Conservation (phyloP, 2,329 filamentous ascomycete genomes). For the Fusarium odoratissimum region DNA sequence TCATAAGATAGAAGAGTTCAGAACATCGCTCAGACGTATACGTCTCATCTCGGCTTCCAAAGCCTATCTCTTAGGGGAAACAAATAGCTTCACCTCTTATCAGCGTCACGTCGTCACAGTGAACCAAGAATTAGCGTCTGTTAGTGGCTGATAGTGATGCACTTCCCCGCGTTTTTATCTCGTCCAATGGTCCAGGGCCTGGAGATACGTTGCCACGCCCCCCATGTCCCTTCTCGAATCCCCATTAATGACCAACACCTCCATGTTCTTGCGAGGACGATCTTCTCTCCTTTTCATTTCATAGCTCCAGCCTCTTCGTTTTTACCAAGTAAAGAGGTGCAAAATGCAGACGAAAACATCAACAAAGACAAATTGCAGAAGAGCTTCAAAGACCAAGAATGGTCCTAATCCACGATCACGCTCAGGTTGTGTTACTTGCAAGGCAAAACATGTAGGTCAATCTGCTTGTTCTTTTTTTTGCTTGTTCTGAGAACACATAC, state of each 20-base stretch:
- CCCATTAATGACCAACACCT: not conserved
- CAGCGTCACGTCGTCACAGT: conserved; percentile 12
- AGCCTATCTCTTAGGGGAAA: conserved; percentile 13
- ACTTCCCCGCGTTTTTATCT: conserved; percentile 42
- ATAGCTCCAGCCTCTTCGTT: not conserved
- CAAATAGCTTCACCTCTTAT: conserved; percentile 19
- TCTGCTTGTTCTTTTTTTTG: too few relatives aligned
- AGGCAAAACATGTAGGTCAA: conserved; percentile 43
- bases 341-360: conserved; percentile 26
- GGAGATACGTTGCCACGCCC: conserved; percentile 27
- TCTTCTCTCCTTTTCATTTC: conserved; percentile 10
- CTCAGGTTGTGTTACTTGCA: conserved; percentile 49
- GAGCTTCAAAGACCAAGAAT: conserved; percentile 24
- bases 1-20: accelerated
- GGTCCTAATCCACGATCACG: conserved; percentile 43
- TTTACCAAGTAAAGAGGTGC: not conserved
- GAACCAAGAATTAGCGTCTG: not conserved
- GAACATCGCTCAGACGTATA: not conserved
- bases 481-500: not conserved
- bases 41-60: not conserved
- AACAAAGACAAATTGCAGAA: conserved; percentile 21
- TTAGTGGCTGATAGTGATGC: conserved; percentile 39
- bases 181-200: conserved; percentile 7
- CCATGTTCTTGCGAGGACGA: conserved; percentile 1
- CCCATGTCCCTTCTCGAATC: not conserved